Conservation (phyloP, 2,329 filamentous ascomycete genomes). For the Purpureocillium takamizusanense region DNA sequence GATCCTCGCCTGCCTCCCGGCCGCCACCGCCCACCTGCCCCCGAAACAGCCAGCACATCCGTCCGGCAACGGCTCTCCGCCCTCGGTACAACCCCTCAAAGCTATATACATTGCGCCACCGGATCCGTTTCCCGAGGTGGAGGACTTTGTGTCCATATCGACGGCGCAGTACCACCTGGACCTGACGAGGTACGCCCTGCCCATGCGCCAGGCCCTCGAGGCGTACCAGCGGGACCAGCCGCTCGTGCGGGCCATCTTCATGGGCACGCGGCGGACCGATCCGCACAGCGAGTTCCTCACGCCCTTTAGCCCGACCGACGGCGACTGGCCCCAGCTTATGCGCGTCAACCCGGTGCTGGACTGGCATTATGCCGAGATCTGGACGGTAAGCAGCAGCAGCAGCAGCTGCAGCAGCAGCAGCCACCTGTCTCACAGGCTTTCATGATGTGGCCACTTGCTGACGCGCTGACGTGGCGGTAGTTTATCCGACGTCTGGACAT, state of each 20-base stretch:
- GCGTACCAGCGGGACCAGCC: conserved; percentile 61
- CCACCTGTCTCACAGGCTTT: no score
- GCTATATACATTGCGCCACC: conserved; percentile 83
- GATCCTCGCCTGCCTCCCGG: conserved; percentile 59
- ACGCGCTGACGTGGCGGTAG: conserved; percentile 28
- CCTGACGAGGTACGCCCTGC: conserved; percentile 62
- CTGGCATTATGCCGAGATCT: conserved; percentile 94
- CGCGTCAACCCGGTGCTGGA: conserved; percentile 92
- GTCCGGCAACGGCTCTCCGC: conserved; percentile 1
- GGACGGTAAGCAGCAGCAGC: conserved; percentile 57
- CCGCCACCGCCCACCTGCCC: conserved; percentile 13
- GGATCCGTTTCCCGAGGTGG: conserved; percentile 79
- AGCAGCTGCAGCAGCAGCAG: no score
- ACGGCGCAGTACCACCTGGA: conserved; percentile 63
- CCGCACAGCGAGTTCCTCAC: conserved; percentile 74
- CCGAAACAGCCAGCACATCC: conserved; percentile 8
- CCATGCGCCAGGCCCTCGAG: conserved; percentile 75
- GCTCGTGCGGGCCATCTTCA: conserved; percentile 49
- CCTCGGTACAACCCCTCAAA: conserved; percentile 46
- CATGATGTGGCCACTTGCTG: no score
- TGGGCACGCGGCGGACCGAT: conserved; percentile 76
- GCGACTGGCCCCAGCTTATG: conserved; percentile 87
- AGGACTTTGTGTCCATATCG: conserved; percentile 68
- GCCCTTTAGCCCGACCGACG: conserved; percentile 81
- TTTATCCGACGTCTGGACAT: conserved; percentile 74